Conservation (phyloP, 2,329 filamentous ascomycete genomes). For the Passalora sequoiae region DNA sequence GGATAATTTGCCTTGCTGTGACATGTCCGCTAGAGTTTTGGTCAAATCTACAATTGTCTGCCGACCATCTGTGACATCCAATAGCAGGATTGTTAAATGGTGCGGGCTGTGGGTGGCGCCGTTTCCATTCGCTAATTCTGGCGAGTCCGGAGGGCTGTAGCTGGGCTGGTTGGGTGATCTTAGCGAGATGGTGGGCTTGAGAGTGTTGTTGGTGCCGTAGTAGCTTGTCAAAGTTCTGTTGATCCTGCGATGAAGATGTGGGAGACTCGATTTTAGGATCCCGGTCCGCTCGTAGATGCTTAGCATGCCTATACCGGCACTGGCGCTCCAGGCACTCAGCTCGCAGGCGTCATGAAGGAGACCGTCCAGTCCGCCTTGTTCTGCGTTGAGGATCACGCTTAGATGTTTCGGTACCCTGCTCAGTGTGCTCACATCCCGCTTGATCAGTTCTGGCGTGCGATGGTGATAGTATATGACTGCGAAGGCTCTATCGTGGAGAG, state of each 20-base stretch:
- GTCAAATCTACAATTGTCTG: constrained; percentile 94
- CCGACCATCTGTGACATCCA: constrained; percentile 82
- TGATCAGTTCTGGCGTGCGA: constrained; percentile 86
- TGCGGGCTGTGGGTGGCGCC: constrained; percentile 37
- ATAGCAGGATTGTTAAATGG: constrained; percentile 63
- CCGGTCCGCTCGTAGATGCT: constrained; percentile 91
- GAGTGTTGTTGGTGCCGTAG: constrained; percentile 62
- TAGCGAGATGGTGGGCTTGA: constrained; percentile 65
- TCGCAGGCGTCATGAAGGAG: constrained; percentile 88
- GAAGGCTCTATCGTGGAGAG: constrained; percentile 69
- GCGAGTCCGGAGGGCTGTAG: constrained; percentile 43
- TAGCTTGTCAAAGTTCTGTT: constrained; percentile 77
- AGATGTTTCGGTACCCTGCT: constrained; percentile 75
- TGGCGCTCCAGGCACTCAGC: constrained; percentile 86
- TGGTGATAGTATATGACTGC: constrained; percentile 92
- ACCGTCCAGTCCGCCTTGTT: constrained; percentile 62
- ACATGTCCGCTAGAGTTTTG: constrained; percentile 90
- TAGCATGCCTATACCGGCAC: constrained; percentile 78
- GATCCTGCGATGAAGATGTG: constrained; percentile 75
- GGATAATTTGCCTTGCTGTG: constrained; percentile 77
- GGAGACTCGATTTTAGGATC: constrained; percentile 80
- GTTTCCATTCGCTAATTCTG: constrained; percentile 18
- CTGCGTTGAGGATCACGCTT: constrained; percentile 75
- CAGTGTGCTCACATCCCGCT: constrained; percentile 73
- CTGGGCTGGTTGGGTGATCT: constrained; percentile 65